Percentiles rank a stretch among this genome's conserved stretches.
Conservation (phyloP, 1,284 basidiomycete species). For the Cerioporus squamosus region DNA sequence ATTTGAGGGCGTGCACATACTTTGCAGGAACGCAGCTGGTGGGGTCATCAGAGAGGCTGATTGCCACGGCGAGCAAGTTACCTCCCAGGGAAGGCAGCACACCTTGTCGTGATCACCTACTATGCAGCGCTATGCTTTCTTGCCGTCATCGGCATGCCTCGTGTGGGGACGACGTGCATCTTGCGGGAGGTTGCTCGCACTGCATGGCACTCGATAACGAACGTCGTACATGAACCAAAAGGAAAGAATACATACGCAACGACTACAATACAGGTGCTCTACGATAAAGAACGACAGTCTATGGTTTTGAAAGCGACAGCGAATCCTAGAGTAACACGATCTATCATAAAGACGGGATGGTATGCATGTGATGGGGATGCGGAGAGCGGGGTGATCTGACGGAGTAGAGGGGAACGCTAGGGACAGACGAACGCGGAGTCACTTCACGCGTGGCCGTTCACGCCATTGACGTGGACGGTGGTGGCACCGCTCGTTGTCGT, state of each 20-base stretch:
- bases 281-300: constrained; percentile 17
- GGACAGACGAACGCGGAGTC: background rate
- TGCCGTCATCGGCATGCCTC: too few species aligned
- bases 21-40: too few species aligned
- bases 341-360: background rate
- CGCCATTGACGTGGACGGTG: constrained; percentile 19
- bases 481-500: constrained; percentile 19
- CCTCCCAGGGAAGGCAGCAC: too few species aligned
- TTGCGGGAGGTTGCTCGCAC: too few species aligned
- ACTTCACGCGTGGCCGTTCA: background rate
- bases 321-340: constrained; percentile 1
- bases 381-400: background rate
- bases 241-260: constrained; percentile 10
- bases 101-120: too few species aligned
- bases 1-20: too few species aligned
- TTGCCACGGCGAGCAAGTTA: too few species aligned
- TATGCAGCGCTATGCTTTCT: too few species aligned
- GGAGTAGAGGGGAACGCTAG: background rate
- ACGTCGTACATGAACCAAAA: background rate
- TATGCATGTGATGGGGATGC: background rate
- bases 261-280: constrained; percentile 23
- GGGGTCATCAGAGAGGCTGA: too few species aligned
- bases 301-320: constrained; percentile 6
- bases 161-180: too few species aligned
- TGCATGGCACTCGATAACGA: too few species aligned